Evolutionary conservation across 164 flowering plant genomes (phyloP).

Genomic region (Paratinospora sagittata): DNA sequence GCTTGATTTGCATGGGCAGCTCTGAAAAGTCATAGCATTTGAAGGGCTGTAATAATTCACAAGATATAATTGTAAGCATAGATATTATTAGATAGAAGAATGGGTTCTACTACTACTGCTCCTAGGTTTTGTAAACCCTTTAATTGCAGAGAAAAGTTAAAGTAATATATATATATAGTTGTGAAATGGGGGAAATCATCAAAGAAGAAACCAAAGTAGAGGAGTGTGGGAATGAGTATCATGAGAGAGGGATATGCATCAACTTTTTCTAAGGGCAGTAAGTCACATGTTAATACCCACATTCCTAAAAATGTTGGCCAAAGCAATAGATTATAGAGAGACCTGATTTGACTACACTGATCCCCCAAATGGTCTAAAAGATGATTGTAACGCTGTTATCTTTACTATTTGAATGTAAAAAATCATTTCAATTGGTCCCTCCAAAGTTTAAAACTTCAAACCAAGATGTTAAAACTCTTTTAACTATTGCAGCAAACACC

Average conservation of each 20-base stretch:
- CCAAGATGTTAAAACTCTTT: neutral
- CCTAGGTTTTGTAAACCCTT: slow-evolving; percentile 7
- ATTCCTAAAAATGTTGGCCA: slow-evolving; percentile 2
- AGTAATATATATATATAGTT: neutral
- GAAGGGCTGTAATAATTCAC: no score
- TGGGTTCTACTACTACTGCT: neutral
- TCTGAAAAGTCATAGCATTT: neutral
- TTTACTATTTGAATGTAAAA: neutral
- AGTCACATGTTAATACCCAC: slow-evolving; percentile 6
- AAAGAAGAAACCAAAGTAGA: slow-evolving; percentile 5
- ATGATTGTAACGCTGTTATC: neutral
- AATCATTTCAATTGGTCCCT: neutral
- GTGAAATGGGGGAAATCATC: slow-evolving; percentile 13
- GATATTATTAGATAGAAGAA: neutral
- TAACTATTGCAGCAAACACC: neutral
- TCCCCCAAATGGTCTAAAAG: neutral
- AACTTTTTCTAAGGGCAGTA: neutral
- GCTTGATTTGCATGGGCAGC: neutral
- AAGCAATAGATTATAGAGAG: neutral
- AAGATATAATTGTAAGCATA: neutral
- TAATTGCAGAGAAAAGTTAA: slow-evolving; percentile 7
- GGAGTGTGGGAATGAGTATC: slow-evolving; percentile 10
- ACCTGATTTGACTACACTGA: neutral
- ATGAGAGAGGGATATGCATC: slow-evolving; percentile 9
- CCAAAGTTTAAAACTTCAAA: neutral